Conservation (phyloP, 176 grass and related monocot species). For the Carex parvula region DNA sequence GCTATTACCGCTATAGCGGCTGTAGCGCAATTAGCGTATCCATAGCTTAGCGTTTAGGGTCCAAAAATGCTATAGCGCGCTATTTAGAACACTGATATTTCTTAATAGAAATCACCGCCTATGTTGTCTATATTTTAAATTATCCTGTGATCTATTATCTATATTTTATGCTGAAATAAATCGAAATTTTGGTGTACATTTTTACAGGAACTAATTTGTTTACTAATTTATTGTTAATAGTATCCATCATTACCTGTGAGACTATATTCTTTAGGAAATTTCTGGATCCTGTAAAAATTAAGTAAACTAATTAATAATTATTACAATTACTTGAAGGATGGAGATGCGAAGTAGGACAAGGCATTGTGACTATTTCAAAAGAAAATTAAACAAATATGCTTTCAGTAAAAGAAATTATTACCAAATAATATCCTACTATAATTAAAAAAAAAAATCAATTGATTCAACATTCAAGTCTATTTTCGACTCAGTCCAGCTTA, state of each 20-base stretch:
- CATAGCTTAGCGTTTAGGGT: no score
- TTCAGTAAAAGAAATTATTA: neutral
- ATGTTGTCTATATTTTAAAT: no score
- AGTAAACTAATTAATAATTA: neutral
- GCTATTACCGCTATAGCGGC: no score
- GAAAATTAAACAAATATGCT: neutral
- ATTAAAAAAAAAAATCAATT: neutral
- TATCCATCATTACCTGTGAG: neutral
- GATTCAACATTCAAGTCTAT: no score
- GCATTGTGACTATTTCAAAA: neutral
- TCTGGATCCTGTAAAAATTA: neutral
- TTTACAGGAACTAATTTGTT: neutral
- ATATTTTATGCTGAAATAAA: neutral
- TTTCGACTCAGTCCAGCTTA: no score
- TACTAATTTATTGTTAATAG: neutral
- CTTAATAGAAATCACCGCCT: neutral
- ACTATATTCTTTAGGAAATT: neutral
- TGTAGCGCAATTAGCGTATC: no score
- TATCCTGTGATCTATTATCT: no score
- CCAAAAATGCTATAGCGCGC: no score
- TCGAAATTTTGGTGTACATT: neutral
- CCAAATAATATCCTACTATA: neutral
- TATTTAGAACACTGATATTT: no score
- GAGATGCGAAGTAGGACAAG: neutral
- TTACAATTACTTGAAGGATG: neutral